phyloP scores from a whole-genome alignment of 768 basidiomycete genomes.

The Leccinum longicurvipes region DNA sequence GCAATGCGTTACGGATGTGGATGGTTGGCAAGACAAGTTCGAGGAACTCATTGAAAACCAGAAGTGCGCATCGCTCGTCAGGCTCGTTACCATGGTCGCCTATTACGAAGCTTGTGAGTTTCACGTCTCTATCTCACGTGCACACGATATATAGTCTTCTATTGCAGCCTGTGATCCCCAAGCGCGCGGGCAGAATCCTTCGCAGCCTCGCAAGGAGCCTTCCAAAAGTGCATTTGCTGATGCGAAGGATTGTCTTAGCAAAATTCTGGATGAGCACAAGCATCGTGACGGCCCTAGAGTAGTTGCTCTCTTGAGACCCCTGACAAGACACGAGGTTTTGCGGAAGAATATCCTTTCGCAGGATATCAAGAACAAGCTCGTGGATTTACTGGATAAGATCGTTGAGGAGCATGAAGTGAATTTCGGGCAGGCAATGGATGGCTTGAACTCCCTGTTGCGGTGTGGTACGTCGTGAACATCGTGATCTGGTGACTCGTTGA shows the following conservation, averaged over 20 bases:
- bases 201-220: not conserved
- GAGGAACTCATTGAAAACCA: conserved; percentile 6
- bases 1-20: conserved; percentile 17
- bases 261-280: conserved; percentile 9
- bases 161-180: conserved; percentile 10
- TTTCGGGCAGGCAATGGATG: conserved; percentile 23
- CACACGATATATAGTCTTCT: not conserved
- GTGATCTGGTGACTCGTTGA: not conserved
- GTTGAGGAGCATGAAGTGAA: not conserved
- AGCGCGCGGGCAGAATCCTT: not conserved
- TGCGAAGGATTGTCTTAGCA: conserved; percentile 11
- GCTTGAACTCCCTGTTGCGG: conserved; percentile 15
- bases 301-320: conserved; percentile 20
- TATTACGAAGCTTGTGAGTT: conserved; percentile 22
- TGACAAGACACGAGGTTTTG: conserved; percentile 15
- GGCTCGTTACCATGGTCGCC: conserved; percentile 21
- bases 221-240: conserved; percentile 3
- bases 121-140: not conserved
- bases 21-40: conserved; percentile 11
- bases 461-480: conserved; percentile 11
- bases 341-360: conserved; percentile 15
- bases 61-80: conserved; percentile 15
- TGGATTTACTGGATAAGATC: conserved; percentile 15
- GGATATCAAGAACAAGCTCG: conserved; percentile 10
- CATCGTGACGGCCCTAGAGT: conserved; percentile 23